A percentile compares a stretch with the other conserved stretches of the same genome.
Evolutionary conservation across 345 rosid species (phyloP).

Genomic region (Carallia pectinifolia): DNA sequence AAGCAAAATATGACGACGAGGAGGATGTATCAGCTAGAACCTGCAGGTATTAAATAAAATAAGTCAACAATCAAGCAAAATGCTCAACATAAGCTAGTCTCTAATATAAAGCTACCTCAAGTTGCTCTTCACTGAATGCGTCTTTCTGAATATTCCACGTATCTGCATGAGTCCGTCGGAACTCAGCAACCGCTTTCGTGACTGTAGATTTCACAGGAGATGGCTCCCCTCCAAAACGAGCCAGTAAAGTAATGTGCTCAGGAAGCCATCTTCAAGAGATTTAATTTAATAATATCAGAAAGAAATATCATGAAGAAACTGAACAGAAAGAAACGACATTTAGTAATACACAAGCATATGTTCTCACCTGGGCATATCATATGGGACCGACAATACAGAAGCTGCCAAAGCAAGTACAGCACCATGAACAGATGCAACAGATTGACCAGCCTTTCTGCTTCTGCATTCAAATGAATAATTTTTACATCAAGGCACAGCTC

Average conservation of each 20-base stretch:
- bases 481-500: conserved; percentile 5
- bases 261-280: conserved; percentile 76
- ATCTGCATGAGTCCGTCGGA: conserved; percentile 92
- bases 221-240: conserved; percentile 78
- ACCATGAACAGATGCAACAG: conserved; percentile 74
- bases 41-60: conserved; percentile 44
- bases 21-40: conserved; percentile 94
- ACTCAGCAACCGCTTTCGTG: conserved; percentile 98
- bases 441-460: conserved; percentile 39
- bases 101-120: conserved; percentile 56
- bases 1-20: conserved; percentile 92
- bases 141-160: conserved; percentile 94
- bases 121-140: conserved; percentile 87
- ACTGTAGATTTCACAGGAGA: conserved; percentile 87
- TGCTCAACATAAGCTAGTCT: neutral
- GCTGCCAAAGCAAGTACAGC: conserved; percentile 96
- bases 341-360: conserved; percentile 3
- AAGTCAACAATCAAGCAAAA: conserved; percentile 1
- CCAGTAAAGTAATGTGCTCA: conserved; percentile 81
- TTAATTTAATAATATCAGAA: neutral
- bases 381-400: conserved; percentile 91
- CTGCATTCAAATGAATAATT: conserved; percentile 39
- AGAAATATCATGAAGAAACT: neutral
- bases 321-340: neutral
- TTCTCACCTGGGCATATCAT: conserved; percentile 94